Evolutionary conservation across 306 rosid species (phyloP).

Genomic region (Malus fusca): DNA sequence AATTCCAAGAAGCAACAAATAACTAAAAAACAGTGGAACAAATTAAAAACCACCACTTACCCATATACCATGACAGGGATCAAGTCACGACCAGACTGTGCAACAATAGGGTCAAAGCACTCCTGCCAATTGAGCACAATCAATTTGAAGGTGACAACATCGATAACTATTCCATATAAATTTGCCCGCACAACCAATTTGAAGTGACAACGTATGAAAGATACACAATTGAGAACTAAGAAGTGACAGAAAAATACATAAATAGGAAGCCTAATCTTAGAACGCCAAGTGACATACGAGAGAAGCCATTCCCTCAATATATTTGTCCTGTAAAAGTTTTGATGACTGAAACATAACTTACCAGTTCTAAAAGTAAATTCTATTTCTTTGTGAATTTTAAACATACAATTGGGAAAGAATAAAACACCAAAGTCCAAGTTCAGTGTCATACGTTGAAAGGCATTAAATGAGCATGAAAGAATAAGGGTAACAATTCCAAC

Average conservation of each 20-base stretch:
- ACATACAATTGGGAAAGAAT: neutral
- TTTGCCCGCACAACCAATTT: neutral
- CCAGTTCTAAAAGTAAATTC: neutral
- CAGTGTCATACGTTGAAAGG: neutral
- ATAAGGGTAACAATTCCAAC: neutral
- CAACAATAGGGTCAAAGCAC: constrained; percentile 98
- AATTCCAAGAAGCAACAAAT: neutral
- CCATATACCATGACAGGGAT: constrained; percentile 99
- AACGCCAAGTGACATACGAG: neutral
- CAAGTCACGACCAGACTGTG: constrained; percentile 89
- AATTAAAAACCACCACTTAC: constrained; percentile 35
- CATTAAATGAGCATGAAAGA: neutral
- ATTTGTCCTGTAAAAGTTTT: neutral
- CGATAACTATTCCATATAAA: neutral
- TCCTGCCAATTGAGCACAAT: constrained; percentile 50
- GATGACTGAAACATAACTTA: neutral
- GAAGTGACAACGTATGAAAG: neutral
- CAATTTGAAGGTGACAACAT: constrained; percentile 2
- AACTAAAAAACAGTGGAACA: neutral
- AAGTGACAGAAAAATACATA: neutral
- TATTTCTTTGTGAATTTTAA: neutral
- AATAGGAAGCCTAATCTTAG: neutral
- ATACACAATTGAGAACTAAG: neutral
- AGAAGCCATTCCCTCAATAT: neutral
- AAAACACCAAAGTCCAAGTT: neutral